phyloP scores from a whole-genome alignment of 106 monocot species.

The Xerophyta viscosa region DNA sequence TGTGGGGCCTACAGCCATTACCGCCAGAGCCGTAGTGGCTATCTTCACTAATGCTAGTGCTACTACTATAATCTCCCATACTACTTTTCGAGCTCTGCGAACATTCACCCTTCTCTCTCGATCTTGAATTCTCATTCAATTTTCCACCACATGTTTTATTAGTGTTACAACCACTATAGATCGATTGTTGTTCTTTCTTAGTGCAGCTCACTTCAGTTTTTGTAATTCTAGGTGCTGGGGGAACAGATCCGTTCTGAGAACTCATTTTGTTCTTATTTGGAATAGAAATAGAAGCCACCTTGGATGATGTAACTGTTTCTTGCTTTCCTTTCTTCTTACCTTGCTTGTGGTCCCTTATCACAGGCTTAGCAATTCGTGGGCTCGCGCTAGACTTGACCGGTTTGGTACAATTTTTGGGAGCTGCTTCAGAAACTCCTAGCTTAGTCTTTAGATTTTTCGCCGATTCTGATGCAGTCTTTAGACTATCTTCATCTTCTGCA shows the following conservation, averaged over 20 bases:
- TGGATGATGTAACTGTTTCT: constrained; percentile 18
- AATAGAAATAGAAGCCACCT: constrained; percentile 9
- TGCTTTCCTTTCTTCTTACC: constrained; percentile 41
- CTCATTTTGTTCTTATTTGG: constrained; percentile 15
- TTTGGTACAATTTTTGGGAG: constrained; percentile 10
- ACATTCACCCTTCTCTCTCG: constrained; percentile 77
- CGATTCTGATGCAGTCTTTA: constrained; percentile 9
- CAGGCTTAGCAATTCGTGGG: constrained; percentile 30
- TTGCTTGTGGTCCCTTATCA: constrained; percentile 20
- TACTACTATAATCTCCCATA: constrained; percentile 75
- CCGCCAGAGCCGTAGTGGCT: constrained; percentile 47
- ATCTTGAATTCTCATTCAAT: constrained; percentile 27
- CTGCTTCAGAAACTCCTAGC: constrained; percentile 8
- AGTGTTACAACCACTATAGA: constrained; percentile 4
- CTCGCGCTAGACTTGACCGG: constrained; percentile 25
- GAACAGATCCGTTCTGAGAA: constrained; percentile 20
- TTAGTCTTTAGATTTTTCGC: constrained; percentile 37
- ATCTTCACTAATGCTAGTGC: constrained; percentile 76
- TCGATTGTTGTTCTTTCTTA: too few relatives aligned
- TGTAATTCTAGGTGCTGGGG: constrained; percentile 21
- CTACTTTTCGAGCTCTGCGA: constrained; percentile 95
- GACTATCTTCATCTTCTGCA: constrained; percentile 17
- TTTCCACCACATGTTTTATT: constrained; percentile 15
- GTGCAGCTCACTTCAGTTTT: constrained; percentile 2
- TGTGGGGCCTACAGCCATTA: constrained; percentile 66